Evolutionary conservation across 257 asterid genomes (phyloP).

Genomic region (Solanum boliviense): DNA sequence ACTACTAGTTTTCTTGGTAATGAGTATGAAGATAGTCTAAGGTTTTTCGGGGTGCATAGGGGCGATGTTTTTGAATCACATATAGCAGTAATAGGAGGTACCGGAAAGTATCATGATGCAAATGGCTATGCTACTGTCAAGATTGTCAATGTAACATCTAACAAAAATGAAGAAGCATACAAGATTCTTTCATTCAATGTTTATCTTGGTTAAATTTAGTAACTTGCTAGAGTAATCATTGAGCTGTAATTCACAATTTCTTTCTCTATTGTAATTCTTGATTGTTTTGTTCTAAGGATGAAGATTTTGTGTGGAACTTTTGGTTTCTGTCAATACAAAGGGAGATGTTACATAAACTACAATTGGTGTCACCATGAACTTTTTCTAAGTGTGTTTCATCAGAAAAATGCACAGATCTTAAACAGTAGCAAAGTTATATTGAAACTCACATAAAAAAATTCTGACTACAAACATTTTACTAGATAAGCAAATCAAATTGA

Average conservation of each 20-base stretch:
- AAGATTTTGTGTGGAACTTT: background rate
- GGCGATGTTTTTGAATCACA: slow-evolving; percentile 47
- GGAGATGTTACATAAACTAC: background rate
- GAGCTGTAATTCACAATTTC: background rate
- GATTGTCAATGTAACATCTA: slow-evolving; percentile 7
- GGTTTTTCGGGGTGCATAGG: slow-evolving; percentile 56
- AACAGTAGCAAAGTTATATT: background rate
- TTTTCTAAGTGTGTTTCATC: background rate
- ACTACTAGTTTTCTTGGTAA: slow-evolving; percentile 56
- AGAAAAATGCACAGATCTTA: background rate
- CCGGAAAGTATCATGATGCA: slow-evolving; percentile 54
- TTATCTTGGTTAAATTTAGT: slow-evolving; percentile 8
- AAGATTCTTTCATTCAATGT: slow-evolving; percentile 12
- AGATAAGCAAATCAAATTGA: background rate
- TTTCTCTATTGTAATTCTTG: background rate
- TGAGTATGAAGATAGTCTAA: slow-evolving; percentile 38
- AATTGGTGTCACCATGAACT: background rate
- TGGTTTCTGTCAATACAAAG: background rate
- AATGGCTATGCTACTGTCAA: slow-evolving; percentile 52
- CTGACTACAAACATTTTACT: background rate
- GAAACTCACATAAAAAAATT: background rate
- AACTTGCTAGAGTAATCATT: background rate
- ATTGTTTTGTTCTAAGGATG: background rate
- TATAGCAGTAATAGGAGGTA: slow-evolving; percentile 70
- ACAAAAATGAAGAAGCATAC: background rate